Percentiles rank a stretch among this genome's conserved stretches.
Conservation (phyloP, 257 asterid genomes). For the Thymus mandschuricus region DNA sequence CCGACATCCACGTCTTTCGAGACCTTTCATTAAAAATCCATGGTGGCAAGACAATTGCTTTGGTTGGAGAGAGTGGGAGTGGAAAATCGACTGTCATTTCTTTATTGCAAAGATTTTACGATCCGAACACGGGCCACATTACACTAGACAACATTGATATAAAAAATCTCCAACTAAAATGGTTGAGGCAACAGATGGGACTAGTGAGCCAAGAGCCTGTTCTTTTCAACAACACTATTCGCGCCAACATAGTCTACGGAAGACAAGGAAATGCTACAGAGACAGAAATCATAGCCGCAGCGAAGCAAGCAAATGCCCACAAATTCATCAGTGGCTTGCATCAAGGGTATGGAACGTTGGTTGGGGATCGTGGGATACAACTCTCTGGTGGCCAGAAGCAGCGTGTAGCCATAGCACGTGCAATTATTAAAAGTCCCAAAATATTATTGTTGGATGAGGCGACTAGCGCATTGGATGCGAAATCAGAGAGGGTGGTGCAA, state of each 20-base stretch:
- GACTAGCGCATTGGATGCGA: neutral
- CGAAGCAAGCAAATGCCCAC: neutral
- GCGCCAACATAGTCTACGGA: neutral
- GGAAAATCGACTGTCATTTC: conserved; percentile 70
- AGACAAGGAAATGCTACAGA: neutral
- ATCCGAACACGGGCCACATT: neutral
- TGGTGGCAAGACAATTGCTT: conserved; percentile 72
- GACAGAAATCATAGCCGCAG: neutral
- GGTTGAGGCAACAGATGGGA: neutral
- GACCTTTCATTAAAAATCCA: conserved; percentile 59
- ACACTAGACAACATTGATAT: neutral
- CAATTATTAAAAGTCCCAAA: neutral
- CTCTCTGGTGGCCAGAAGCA: neutral
- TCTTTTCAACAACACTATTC: neutral
- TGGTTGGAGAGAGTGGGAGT: conserved; percentile 91
- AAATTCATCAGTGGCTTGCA: neutral
- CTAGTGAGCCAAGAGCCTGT: neutral
- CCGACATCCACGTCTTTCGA: conserved; percentile 60
- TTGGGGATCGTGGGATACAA: neutral
- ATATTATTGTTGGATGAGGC: neutral
- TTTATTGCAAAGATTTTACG: neutral
- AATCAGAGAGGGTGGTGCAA: neutral
- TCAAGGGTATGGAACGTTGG: neutral
- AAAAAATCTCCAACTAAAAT: neutral
- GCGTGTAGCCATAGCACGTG: neutral